Percentiles rank a stretch among this genome's conserved stretches.
Evolutionary conservation across 805 yeast species (phyloP).

Genomic region (Yamadazyma ubonensis): DNA sequence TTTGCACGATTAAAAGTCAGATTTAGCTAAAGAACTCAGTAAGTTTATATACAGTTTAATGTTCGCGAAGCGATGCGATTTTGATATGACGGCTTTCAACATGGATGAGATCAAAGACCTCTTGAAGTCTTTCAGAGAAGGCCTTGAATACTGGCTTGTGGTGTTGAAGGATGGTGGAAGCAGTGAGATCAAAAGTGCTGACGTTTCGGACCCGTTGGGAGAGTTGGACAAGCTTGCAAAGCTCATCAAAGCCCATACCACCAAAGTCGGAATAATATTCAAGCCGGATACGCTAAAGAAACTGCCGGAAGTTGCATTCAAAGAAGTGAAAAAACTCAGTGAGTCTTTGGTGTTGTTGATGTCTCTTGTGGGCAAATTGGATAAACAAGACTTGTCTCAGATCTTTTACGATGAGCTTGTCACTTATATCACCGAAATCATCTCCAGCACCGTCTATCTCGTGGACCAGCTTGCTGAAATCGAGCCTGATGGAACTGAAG

Average conservation of each 20-base stretch:
- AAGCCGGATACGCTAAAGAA: constrained; percentile 50
- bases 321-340: constrained; percentile 47
- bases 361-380: constrained; percentile 40
- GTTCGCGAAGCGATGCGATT: neutral
- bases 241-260: constrained; percentile 69
- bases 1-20: neutral
- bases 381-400: constrained; percentile 30
- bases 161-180: constrained; percentile 13
- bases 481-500: neutral
- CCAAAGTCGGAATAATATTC: constrained; percentile 72
- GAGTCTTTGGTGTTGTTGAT: constrained; percentile 44
- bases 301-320: constrained; percentile 50
- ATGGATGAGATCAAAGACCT: constrained; percentile 23
- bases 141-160: constrained; percentile 29
- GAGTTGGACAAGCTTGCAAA: constrained; percentile 61
- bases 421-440: constrained; percentile 18
- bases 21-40: neutral
- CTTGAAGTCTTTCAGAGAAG: constrained; percentile 30
- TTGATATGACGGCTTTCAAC: constrained; percentile 14
- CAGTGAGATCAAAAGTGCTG: constrained; percentile 25
- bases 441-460: constrained; percentile 21
- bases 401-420: constrained; percentile 39
- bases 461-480: constrained; percentile 26
- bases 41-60: neutral
- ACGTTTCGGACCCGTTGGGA: constrained; percentile 45